Base-by-base conservation (phyloP, 1,284 basidiomycete genomes). In the Violaceomyces palustris region DNA sequence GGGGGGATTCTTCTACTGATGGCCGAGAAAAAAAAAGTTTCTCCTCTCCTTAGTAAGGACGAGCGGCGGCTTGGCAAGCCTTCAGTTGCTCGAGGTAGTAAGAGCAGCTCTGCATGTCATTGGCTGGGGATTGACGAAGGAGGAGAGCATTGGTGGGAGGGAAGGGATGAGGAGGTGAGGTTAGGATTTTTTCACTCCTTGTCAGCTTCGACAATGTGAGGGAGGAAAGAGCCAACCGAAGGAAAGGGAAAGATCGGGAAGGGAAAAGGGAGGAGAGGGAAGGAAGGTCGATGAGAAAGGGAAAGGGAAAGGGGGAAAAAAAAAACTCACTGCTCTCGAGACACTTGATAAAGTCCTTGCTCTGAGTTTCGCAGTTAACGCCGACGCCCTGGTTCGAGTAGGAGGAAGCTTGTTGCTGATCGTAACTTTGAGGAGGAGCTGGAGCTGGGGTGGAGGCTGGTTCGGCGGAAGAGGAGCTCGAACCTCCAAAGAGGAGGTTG, bases 401-500 rank as follows among this genome's bases (percentile, higher is more conserved):
- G 25, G 46, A 43, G 9, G 35, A 35, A n/a, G n/a, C n/a, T n/a
- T n/a, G n/a, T n/a, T n/a, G n/a, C 45, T 59, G 50, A 25, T 42
- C 42, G 49, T 56, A 56, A 11, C 49, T 36, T 14, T 24, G 34
- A 50, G 63, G 60, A 12, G 54, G 50, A 8, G 42, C 45, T 30
- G 54, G 46, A 37, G 41, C 42, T 27, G 53, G 50, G 9, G 29
- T 38, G 12, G 75, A 78, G 36, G 75, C 74, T 25, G 69, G 68
- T 38, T 72, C 66, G 21, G 63, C 63, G 23, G 54, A 62, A 9
- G 37, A 64, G 29, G 67, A 61, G 31, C 75, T 64, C 27, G 78
- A 74, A 42, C 84, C 81, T 35, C 87, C 88, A 60, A 90, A 90
- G 45, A 90, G 80, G 85, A 90, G 87, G 73, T 74, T 80, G 37